Conservation (phyloP, 495 filamentous ascomycete genomes). For the Penicillium ochrochloron region DNA sequence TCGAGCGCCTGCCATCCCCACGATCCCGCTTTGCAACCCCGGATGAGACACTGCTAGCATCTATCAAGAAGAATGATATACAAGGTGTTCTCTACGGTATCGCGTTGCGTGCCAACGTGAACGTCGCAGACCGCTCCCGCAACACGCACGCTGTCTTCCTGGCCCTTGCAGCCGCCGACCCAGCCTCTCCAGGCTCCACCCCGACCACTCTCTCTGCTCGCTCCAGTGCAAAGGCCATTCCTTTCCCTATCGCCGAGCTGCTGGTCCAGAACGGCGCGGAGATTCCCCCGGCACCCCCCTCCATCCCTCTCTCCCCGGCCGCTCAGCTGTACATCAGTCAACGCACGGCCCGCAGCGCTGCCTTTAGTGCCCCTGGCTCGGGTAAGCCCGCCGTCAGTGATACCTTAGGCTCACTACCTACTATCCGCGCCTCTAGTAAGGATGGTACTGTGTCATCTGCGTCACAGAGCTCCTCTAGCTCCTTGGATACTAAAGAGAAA, state of each 20-base stretch:
- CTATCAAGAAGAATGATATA: conserved; percentile 92
- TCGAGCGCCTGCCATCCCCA: conserved; percentile 75
- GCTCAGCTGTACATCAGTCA: conserved; percentile 85
- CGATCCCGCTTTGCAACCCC: conserved; percentile 77
- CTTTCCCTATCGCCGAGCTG: conserved; percentile 89
- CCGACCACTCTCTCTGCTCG: conserved; percentile 44
- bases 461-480: conserved; percentile 32
- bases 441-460: conserved; percentile 31
- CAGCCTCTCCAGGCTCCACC: conserved; percentile 67
- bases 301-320: conserved; percentile 74
- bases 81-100: conserved; percentile 90
- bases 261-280: conserved; percentile 94
- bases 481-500: conserved; percentile 47
- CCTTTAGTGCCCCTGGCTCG: conserved; percentile 29
- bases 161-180: conserved; percentile 92
- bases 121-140: conserved; percentile 82
- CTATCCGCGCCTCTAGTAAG: conserved; percentile 41
- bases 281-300: conserved; percentile 71
- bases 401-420: conserved; percentile 52
- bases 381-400: conserved; percentile 39
- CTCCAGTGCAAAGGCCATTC: conserved; percentile 45
- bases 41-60: conserved; percentile 90
- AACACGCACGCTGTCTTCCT: conserved; percentile 88
- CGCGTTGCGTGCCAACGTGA: conserved; percentile 85
- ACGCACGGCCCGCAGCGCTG: conserved; percentile 61